Conservation (phyloP, 2,329 filamentous ascomycete species). For the Coccinonectria pachysandricola region DNA sequence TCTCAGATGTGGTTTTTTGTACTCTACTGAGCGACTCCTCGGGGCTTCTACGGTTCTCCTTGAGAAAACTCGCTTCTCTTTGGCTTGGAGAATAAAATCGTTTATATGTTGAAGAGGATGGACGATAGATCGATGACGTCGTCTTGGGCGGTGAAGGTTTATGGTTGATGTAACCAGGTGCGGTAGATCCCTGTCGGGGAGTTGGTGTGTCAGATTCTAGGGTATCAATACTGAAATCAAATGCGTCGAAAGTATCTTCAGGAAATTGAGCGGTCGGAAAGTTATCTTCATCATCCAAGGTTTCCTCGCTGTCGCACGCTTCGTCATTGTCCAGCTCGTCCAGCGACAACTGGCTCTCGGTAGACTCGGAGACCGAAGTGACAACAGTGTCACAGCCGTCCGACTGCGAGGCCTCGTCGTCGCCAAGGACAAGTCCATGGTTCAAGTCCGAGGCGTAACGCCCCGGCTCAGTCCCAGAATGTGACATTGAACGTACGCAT, state of each 20-base stretch:
- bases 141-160: slow-evolving; percentile 22
- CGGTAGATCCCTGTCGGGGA: slow-evolving; percentile 27
- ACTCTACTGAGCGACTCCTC: slow-evolving; percentile 37
- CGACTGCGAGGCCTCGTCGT: slow-evolving; percentile 35
- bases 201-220: slow-evolving; percentile 35
- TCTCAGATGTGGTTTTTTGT: slow-evolving; percentile 35
- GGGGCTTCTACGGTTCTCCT: slow-evolving; percentile 33
- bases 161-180: slow-evolving; percentile 28
- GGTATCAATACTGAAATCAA: slow-evolving; percentile 24
- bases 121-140: no score
- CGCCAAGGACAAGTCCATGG: slow-evolving; percentile 23
- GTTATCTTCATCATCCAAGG: slow-evolving; percentile 25
- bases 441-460: slow-evolving; percentile 23
- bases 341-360: slow-evolving; percentile 27
- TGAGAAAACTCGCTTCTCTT: slow-evolving; percentile 9
- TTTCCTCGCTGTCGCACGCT: no score
- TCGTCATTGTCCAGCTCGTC: slow-evolving; percentile 21
- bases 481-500: slow-evolving; percentile 39
- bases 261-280: slow-evolving; percentile 30
- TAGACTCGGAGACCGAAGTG: slow-evolving; percentile 36
- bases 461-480: slow-evolving; percentile 40
- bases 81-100: no score
- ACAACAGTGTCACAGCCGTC: slow-evolving; percentile 34
- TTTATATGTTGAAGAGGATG: no score
- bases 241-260: slow-evolving; percentile 27